These are phyloP conservation scores for Tulasnella sp. DNA, from an alignment of 768 basidiomycete genomes.

Conservation along the genomic window DNA sequence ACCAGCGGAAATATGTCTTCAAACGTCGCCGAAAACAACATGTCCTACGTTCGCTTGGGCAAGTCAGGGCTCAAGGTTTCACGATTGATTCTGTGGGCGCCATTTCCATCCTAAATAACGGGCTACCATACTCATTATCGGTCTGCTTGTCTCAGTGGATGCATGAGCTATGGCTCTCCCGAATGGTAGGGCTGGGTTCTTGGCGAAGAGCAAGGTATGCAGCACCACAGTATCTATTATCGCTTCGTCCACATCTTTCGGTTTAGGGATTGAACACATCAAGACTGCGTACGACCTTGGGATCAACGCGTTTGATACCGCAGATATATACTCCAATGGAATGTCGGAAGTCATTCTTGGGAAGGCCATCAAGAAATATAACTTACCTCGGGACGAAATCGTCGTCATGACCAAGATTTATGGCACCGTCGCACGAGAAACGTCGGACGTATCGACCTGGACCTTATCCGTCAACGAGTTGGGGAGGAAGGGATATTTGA, in stretches of 20 bases:
- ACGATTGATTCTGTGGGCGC: constrained; percentile 28
- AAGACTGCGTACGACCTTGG: constrained; percentile 52
- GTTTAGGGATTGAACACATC: constrained; percentile 21
- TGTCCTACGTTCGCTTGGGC: constrained; percentile 35
- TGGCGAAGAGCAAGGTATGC: constrained; percentile 51
- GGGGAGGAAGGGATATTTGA: constrained; percentile 39
- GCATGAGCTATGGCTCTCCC: constrained; percentile 60
- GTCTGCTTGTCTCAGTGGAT: too few relatives aligned
- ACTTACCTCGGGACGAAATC: constrained; percentile 48
- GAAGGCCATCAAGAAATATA: constrained; percentile 50
- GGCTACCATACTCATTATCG: too few relatives aligned
- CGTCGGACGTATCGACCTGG: neutral
- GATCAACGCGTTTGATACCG: constrained; percentile 53
- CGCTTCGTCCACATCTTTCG: neutral
- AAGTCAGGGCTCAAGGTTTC: constrained; percentile 36
- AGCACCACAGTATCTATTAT: constrained; percentile 38
- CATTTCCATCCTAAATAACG: too few relatives aligned
- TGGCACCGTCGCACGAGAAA: neutral
- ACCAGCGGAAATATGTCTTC: neutral
- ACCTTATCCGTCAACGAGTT: neutral
- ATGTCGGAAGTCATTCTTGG: constrained; percentile 51
- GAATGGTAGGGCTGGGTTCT: constrained; percentile 62
- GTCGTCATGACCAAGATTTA: constrained; percentile 52
- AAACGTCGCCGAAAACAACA: constrained; percentile 1
- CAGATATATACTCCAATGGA: constrained; percentile 49